phyloP scores from a whole-genome alignment of 2,329 filamentous ascomycete genomes.

The Trichoderma harzianum region DNA sequence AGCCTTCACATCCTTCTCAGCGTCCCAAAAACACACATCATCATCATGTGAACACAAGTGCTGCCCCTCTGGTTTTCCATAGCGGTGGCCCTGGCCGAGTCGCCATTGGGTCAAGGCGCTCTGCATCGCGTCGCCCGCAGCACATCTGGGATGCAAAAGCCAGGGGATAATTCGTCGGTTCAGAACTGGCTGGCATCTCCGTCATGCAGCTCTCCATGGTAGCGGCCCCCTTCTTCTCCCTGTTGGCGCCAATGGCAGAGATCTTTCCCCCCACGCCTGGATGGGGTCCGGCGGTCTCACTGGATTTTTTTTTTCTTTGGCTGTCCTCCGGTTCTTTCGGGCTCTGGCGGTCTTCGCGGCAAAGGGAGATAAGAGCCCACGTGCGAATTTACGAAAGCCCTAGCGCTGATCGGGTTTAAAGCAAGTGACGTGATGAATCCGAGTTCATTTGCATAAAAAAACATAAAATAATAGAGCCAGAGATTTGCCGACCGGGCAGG shows the following conservation, averaged over 20 bases:
- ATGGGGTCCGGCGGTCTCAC: not conserved
- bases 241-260: slow-evolving; percentile 7
- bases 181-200: not conserved
- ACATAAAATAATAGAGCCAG: slow-evolving; percentile 4
- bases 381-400: slow-evolving; percentile 17
- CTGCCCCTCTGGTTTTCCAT: not conserved
- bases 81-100: not conserved
- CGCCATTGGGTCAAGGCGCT: not conserved
- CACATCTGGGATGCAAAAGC: not conserved
- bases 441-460: not conserved
- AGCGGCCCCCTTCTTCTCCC: not conserved
- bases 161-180: not conserved
- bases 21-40: not conserved
- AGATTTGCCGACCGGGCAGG: slow-evolving; percentile 9
- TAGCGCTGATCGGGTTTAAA: slow-evolving; percentile 16
- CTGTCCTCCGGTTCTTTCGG: slow-evolving; percentile 13
- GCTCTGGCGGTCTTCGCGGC: slow-evolving; percentile 18
- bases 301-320: not conserved
- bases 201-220: slow-evolving; percentile 1
- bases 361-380: slow-evolving; percentile 18
- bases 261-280: slow-evolving; percentile 11
- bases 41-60: slow-evolving; percentile 6
- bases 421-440: slow-evolving; percentile 9
- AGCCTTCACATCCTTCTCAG: not conserved
- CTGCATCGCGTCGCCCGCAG: not conserved